Conservation (phyloP, 306 rosid genomes). For the Arachis hypogaea region DNA sequence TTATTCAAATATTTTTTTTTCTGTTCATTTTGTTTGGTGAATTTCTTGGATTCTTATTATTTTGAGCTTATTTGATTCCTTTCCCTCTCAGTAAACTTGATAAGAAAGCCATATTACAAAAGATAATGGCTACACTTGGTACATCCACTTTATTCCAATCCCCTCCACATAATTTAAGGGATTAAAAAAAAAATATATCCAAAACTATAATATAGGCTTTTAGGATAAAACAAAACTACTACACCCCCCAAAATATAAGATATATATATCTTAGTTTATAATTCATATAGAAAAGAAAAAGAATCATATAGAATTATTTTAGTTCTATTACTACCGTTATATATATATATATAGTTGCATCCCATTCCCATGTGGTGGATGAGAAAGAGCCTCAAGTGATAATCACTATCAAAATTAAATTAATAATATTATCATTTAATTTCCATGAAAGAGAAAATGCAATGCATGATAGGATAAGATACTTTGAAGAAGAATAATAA, state of each 20-base stretch:
- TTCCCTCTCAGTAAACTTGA: too few species aligned
- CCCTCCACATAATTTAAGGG: background rate
- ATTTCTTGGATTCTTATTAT: too few species aligned
- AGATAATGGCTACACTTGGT: background rate
- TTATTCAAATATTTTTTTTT: background rate
- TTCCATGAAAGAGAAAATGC: background rate
- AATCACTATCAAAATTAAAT: background rate
- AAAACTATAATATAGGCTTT: background rate
- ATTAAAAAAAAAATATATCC: background rate
- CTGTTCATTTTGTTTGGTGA: background rate
- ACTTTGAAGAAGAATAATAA: background rate
- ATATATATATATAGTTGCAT: background rate
- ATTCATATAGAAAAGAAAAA: too few species aligned
- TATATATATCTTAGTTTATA: background rate
- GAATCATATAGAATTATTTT: background rate
- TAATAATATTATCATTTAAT: background rate
- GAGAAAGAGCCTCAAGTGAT: background rate
- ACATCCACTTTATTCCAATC: slow-evolving; percentile 3
- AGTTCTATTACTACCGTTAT: background rate
- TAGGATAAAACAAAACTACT: background rate
- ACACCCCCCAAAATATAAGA: background rate
- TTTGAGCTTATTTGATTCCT: too few species aligned
- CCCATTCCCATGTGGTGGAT: background rate
- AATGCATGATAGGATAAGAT: background rate
- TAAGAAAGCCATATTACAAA: too few species aligned